Evolutionary conservation across 1,284 basidiomycete genomes (phyloP), one percentile per base, ranked within the genome.

Genomic region (Apiotrichum brassicae): DNA sequence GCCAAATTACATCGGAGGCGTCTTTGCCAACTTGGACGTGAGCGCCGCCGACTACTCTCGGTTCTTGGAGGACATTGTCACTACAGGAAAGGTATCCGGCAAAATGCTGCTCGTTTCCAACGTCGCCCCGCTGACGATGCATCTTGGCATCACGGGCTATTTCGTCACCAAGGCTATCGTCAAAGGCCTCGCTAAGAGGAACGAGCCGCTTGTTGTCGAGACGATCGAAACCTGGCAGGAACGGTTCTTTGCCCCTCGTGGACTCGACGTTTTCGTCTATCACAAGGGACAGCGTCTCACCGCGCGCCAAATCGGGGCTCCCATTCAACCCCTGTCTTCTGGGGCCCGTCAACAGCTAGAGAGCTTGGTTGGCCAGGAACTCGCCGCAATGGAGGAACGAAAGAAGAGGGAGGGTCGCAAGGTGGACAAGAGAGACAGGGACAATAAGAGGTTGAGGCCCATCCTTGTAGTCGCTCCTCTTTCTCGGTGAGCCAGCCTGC

Each of bases 21-120:
- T 50, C 9, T 12, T 50, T 3, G 48, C 43, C n/a, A 11, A 23
- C 4, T 38, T 36, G 20, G 48, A 50, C 22, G 43, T 50, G 16
- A 41, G 43, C 23, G 43, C 48, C 3, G 48, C 48, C 14, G 48
- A 50, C 43, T 45, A 23, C 12, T n/a, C 30, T 4, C 48, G 48
- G 19, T 50, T 50, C 43, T 32, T 50, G 18, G 48, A 50, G 38
- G 48, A 50, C 38, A 37, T 50, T 16, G 25, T 50, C 33, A 41
- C 43, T 0, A 32, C 48, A 2, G 48, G 48, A 43, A 45, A 50
- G 43, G 43, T 50, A 16, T 12, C 20, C 11, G 43, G 37, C 14
- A 32, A n/a, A 2, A 38, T 32, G 2, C 48, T 45, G 26, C 3
- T 46, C 14, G 33, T 45, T 26, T 37, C 48, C 43, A 40, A 33